These are phyloP conservation scores for Vitis rupestris DNA, from an alignment of 164 flowering plant genomes.

Conservation along the genomic window DNA sequence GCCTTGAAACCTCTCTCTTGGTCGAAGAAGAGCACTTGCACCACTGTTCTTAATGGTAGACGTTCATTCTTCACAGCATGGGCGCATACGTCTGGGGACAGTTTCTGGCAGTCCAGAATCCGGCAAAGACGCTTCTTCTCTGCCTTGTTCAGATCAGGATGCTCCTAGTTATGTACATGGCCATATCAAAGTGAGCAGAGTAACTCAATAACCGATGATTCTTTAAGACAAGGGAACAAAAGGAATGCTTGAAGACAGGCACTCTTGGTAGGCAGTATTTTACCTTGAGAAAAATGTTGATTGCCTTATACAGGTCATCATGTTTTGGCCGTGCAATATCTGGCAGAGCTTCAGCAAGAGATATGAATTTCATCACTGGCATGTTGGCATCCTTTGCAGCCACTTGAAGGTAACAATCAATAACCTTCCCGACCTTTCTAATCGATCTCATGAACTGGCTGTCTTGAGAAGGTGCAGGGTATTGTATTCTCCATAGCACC, in stretches of 20 bases:
- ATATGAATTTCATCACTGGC: slow-evolving; percentile 52
- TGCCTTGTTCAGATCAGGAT: slow-evolving; percentile 60
- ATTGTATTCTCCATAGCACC: slow-evolving; percentile 47
- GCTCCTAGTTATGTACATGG: slow-evolving; percentile 40
- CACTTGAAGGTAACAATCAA: slow-evolving; percentile 73
- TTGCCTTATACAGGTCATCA: slow-evolving; percentile 81
- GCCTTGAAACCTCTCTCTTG: slow-evolving; percentile 51
- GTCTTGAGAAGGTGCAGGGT: slow-evolving; percentile 21
- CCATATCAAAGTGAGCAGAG: neutral
- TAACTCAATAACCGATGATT: too few relatives aligned
- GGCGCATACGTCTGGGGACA: slow-evolving; percentile 63
- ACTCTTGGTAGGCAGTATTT: neutral
- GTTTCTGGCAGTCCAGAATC: slow-evolving; percentile 67
- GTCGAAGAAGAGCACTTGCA: slow-evolving; percentile 82
- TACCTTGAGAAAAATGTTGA: slow-evolving; percentile 85
- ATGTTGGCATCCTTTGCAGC: slow-evolving; percentile 56
- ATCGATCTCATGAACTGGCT: slow-evolving; percentile 30
- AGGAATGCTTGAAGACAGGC: too few relatives aligned
- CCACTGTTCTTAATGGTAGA: slow-evolving; percentile 84
- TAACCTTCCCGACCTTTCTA: slow-evolving; percentile 57
- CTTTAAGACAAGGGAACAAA: too few relatives aligned
- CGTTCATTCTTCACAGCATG: slow-evolving; percentile 81
- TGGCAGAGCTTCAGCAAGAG: slow-evolving; percentile 68
- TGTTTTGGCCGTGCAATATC: slow-evolving; percentile 59
- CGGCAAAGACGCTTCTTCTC: slow-evolving; percentile 78